Evolutionary conservation across 257 asterid species (phyloP), one percentile per base, ranked within the genome.

Genomic region (Plectranthus barbatus): DNA sequence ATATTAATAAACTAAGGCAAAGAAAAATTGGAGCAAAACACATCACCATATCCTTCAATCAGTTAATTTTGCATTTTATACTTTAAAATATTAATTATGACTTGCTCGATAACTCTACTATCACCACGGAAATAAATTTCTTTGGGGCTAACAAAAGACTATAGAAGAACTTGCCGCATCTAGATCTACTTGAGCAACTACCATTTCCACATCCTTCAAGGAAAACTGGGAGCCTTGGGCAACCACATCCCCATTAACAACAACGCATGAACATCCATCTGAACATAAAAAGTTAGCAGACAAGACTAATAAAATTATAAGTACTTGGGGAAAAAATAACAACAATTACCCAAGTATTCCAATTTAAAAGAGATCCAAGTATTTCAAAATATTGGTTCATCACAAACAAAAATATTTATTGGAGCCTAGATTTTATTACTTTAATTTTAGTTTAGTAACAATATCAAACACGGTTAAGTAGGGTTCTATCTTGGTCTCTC

Each of bases 211-310:
- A 80, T 89, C 99, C 81, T 84, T 89, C 73, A 87, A 67, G 24
- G 99, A 92, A 75, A 92, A 92, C 40, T 89, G 97, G 57, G 99
- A 85, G 48, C 95, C 95, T 76, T 87, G 99, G 36, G 94, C 97
- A 69, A 92, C 90, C 76, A 89, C 82, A 73, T 92, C 95, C 71
- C 96, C 99, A 47, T 92, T 92, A 64, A 92, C 94, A 61, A 87
- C 91, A 73, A 92, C 69, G 77, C 94, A 92, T 64, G 97, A 72
- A 49, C 99, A 92, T 68, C 99, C 99, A 87, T 92, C 99, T 92
- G 94, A 67, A 76, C 11, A 62, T 17, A 24, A 44, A 49, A 64
- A 50, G 33, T 20, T 31, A 69, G 14, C 58, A 68, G 62, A 62
- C 66, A 63, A 36, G 55, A 65, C 51, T 66, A 67, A 31, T 54